Evolutionary conservation across 2,329 filamentous ascomycete genomes (phyloP).

Genomic region (Colletotrichum sp.): DNA sequence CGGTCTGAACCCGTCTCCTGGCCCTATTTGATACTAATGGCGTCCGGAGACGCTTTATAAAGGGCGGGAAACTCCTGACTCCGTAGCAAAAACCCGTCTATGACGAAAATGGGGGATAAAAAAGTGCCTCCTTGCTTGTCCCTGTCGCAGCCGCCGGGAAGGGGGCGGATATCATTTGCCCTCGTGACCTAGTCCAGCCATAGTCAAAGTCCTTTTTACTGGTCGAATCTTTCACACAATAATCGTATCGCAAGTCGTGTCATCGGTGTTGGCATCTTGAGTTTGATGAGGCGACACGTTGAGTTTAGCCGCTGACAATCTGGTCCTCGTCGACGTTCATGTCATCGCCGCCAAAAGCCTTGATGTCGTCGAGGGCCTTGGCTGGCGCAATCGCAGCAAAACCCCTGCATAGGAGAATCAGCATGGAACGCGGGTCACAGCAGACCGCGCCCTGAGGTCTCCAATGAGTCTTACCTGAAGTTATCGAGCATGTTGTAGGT

Average conservation of each 20-base stretch:
- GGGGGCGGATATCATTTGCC: conserved; percentile 17
- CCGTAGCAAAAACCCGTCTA: conserved; percentile 11
- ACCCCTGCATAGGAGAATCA: conserved; percentile 58
- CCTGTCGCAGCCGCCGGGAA: conserved; percentile 10
- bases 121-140: conserved; percentile 13
- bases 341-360: conserved; percentile 59
- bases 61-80: conserved; percentile 13
- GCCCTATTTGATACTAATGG: background rate
- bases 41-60: background rate
- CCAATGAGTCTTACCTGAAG: conserved; percentile 51
- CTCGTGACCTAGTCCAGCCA: conserved; percentile 20
- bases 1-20: background rate
- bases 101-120: conserved; percentile 2
- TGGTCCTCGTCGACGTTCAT: conserved; percentile 77
- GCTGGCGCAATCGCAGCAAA: conserved; percentile 78
- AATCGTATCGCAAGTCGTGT: background rate
- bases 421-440: background rate
- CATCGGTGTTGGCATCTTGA: background rate
- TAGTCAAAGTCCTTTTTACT: conserved; percentile 14
- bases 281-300: background rate
- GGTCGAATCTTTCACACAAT: background rate
- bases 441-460: too few relatives aligned
- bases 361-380: conserved; percentile 71
- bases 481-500: conserved; percentile 60
- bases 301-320: conserved; percentile 54